Percentiles rank a stretch among this genome's conserved stretches.
phyloP scores from a whole-genome alignment of 192 early-diverging fungal species.

The Geranomyces variabilis region DNA sequence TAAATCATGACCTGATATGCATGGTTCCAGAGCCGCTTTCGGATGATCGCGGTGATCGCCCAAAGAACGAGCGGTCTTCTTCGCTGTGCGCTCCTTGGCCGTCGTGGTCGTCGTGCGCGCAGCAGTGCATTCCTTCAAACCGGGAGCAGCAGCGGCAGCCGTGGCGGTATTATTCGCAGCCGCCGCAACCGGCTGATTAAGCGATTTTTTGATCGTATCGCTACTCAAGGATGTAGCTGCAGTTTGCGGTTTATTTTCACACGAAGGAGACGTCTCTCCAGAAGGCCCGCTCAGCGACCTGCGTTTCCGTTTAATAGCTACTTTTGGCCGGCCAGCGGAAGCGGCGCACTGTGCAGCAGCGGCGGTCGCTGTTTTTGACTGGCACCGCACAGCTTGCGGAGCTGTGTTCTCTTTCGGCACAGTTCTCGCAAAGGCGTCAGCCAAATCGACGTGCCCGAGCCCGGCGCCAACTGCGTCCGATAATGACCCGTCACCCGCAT shows the following conservation, averaged over 20 bases:
- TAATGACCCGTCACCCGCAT: background rate
- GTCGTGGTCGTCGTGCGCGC: too few species aligned
- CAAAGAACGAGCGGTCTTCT: background rate
- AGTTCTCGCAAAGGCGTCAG: too few species aligned
- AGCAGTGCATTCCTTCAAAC: too few species aligned
- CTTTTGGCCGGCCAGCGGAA: background rate
- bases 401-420: background rate
- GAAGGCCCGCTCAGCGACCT: background rate
- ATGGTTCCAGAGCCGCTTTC: slow-evolving; percentile 32
- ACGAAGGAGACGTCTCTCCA: too few species aligned
- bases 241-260: too few species aligned
- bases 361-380: background rate
- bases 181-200: too few species aligned
- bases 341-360: background rate
- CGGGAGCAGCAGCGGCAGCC: too few species aligned
- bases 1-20: slow-evolving; percentile 21
- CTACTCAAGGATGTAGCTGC: too few species aligned
- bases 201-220: too few species aligned
- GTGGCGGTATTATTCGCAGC: too few species aligned
- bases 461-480: background rate
- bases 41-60: slow-evolving; percentile 30
- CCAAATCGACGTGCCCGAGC: too few species aligned
- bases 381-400: background rate
- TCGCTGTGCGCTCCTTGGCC: too few species aligned
- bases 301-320: background rate